A percentile compares a stretch with the other conserved stretches of the same genome.
Evolutionary conservation across 2,329 filamentous ascomycete species (phyloP).

Genomic region (Exophiala oligosperma): DNA sequence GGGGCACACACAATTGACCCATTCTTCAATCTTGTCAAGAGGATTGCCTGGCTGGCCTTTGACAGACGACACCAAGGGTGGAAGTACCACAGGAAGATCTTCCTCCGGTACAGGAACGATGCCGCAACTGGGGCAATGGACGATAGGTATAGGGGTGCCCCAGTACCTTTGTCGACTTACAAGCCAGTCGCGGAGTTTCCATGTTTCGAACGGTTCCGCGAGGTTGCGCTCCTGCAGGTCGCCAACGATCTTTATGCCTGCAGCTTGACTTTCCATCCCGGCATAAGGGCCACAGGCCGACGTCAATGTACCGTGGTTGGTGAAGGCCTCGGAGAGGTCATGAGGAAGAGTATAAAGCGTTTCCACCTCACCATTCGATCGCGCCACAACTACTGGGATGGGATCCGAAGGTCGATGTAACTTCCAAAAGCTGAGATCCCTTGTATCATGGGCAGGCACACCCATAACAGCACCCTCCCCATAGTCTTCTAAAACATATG

Average conservation of each 20-base stretch:
- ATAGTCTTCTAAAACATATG: constrained; percentile 83
- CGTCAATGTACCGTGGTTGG: constrained; percentile 68
- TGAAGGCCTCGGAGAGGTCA: constrained; percentile 54
- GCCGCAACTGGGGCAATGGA: constrained; percentile 77
- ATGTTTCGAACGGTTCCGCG: constrained; percentile 68
- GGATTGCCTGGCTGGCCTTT: constrained; percentile 73
- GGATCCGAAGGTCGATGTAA: constrained; percentile 61
- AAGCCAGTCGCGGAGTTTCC: constrained; percentile 85
- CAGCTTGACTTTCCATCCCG: constrained; percentile 63
- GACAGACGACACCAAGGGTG: constrained; percentile 65
- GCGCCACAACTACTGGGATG: constrained; percentile 62
- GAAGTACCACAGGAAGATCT: constrained; percentile 75
- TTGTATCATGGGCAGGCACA: constrained; percentile 78
- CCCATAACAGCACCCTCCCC: constrained; percentile 90
- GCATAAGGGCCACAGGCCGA: constrained; percentile 64
- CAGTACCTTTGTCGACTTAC: constrained; percentile 91
- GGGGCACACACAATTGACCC: constrained; percentile 75
- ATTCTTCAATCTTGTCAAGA: constrained; percentile 68
- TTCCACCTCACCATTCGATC: constrained; percentile 38
- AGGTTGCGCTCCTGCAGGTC: constrained; percentile 51
- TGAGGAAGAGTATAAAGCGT: constrained; percentile 28
- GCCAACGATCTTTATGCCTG: constrained; percentile 60
- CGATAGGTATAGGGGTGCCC: constrained; percentile 85
- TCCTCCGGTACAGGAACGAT: constrained; percentile 74
- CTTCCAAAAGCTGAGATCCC: constrained; percentile 79